Conservation (phyloP, 768 basidiomycete species). For the Amanita polypyramis region DNA sequence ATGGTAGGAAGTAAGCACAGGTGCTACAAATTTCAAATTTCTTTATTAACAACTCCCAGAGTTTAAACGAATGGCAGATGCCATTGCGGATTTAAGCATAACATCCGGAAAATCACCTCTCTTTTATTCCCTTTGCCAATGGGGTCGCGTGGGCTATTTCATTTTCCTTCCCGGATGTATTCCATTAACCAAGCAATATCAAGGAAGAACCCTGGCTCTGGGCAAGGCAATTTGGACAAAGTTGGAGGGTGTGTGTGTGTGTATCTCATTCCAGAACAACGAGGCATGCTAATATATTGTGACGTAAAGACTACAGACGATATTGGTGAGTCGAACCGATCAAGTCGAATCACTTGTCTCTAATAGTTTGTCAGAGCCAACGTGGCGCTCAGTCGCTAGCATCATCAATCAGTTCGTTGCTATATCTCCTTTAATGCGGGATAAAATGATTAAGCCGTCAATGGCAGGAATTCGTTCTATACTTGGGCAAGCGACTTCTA, state of each 20-base stretch:
- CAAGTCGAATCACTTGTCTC: not conserved
- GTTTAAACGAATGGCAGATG: constrained; percentile 49
- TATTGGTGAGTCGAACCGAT: constrained; percentile 23
- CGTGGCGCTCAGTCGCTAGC: constrained; percentile 38
- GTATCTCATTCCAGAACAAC: constrained; percentile 10
- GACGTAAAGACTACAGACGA: constrained; percentile 36
- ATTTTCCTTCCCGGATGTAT: not conserved
- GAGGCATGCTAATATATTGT: not conserved
- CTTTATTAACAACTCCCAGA: constrained; percentile 22
- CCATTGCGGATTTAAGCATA: constrained; percentile 38
- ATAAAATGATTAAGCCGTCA: not conserved
- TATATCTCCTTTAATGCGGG: not conserved
- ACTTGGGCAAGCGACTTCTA: constrained; percentile 57
- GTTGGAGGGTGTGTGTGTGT: constrained; percentile 63
- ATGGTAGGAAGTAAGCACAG: constrained; percentile 39
- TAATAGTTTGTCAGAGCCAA: constrained; percentile 20
- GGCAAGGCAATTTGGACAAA: constrained; percentile 49
- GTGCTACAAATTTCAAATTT: not conserved
- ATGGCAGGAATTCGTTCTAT: constrained; percentile 49
- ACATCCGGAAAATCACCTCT: constrained; percentile 42
- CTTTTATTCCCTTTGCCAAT: constrained; percentile 54
- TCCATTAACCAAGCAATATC: not conserved
- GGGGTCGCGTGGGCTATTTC: constrained; percentile 43
- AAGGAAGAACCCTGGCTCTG: constrained; percentile 57
- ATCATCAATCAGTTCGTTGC: constrained; percentile 44